phyloP scores from a whole-genome alignment of 371 early-diverging fungal species.

The Haplosporangium sp. region DNA sequence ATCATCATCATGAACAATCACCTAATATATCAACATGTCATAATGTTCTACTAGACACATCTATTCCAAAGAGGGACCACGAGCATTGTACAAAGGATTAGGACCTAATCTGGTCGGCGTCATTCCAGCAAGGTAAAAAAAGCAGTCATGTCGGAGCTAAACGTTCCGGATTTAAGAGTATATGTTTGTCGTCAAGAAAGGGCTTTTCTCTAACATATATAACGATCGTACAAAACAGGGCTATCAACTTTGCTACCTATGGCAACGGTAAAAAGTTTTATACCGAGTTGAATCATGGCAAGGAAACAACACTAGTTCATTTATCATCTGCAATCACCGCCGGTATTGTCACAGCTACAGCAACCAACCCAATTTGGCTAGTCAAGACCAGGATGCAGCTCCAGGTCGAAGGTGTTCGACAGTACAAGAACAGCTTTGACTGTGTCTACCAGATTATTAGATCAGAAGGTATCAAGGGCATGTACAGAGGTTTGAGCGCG shows the following conservation, averaged over 20 bases:
- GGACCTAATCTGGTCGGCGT: conserved; percentile 95
- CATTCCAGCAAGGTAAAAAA: conserved; percentile 84
- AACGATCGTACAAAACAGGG: conserved; percentile 58
- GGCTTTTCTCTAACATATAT: background rate
- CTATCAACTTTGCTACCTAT: conserved; percentile 93
- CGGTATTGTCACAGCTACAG: conserved; percentile 83
- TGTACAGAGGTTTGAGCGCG: conserved; percentile 94
- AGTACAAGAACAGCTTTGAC: conserved; percentile 82
- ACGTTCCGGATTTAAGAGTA: no score
- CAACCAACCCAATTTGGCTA: conserved; percentile 97
- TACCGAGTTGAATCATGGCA: conserved; percentile 77
- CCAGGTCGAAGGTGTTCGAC: conserved; percentile 64
- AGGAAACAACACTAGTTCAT: conserved; percentile 86
- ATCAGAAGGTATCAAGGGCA: conserved; percentile 84
- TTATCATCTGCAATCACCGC: conserved; percentile 87
- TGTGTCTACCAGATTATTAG: conserved; percentile 76
- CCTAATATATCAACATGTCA: no score
- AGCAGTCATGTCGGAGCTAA: background rate
- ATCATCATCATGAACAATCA: no score
- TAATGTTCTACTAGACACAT: conserved; percentile 64
- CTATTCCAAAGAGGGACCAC: conserved; percentile 83
- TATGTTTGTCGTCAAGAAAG: no score
- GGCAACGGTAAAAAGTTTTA: conserved; percentile 87
- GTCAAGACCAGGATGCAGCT: conserved; percentile 96
- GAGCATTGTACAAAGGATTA: conserved; percentile 92